A percentile compares a stretch with the other conserved stretches of the same genome.
Conservation (phyloP, 495 filamentous ascomycete genomes). For the Neurospora sp. region DNA sequence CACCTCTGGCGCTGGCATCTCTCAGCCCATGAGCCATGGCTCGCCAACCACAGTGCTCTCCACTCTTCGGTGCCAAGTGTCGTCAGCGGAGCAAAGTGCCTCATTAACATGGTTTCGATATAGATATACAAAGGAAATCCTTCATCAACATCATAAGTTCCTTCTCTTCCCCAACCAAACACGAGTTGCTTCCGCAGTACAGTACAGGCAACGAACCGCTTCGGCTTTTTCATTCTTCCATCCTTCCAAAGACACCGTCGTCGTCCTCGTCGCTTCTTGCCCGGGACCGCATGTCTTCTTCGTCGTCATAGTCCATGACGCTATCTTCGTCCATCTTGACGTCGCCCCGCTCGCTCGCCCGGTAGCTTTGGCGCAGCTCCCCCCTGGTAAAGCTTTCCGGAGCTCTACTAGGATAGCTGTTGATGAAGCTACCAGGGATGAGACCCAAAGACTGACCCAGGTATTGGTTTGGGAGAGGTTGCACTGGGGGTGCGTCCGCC, state of each 20-base stretch:
- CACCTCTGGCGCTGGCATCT: neutral
- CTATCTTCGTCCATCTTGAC: slow-evolving; percentile 64
- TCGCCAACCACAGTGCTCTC: slow-evolving; percentile 15
- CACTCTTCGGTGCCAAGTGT: slow-evolving; percentile 51
- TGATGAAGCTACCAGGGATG: slow-evolving; percentile 31
- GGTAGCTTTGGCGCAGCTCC: slow-evolving; percentile 19
- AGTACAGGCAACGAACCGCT: neutral
- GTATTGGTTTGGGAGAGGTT: slow-evolving; percentile 66
- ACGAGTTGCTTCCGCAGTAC: neutral
- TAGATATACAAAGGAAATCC: slow-evolving; percentile 38
- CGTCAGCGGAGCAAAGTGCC: slow-evolving; percentile 43
- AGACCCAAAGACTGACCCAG: slow-evolving; percentile 34
- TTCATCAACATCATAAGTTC: slow-evolving; percentile 19
- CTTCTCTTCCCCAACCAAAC: slow-evolving; percentile 1
- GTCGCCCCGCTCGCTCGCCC: slow-evolving; percentile 28
- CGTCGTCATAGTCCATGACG: slow-evolving; percentile 62
- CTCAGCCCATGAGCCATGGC: neutral
- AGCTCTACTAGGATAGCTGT: slow-evolving; percentile 41
- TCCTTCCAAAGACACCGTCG: slow-evolving; percentile 86
- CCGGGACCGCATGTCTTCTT: slow-evolving; percentile 54
- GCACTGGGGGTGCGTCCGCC: slow-evolving; percentile 75
- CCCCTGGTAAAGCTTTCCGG: slow-evolving; percentile 42
- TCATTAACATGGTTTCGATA: slow-evolving; percentile 34
- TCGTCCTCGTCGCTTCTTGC: slow-evolving; percentile 79
- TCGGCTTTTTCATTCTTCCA: slow-evolving; percentile 65